Conservation (phyloP, 2,329 filamentous ascomycete species). For the Pyricularia pennisetigena region DNA sequence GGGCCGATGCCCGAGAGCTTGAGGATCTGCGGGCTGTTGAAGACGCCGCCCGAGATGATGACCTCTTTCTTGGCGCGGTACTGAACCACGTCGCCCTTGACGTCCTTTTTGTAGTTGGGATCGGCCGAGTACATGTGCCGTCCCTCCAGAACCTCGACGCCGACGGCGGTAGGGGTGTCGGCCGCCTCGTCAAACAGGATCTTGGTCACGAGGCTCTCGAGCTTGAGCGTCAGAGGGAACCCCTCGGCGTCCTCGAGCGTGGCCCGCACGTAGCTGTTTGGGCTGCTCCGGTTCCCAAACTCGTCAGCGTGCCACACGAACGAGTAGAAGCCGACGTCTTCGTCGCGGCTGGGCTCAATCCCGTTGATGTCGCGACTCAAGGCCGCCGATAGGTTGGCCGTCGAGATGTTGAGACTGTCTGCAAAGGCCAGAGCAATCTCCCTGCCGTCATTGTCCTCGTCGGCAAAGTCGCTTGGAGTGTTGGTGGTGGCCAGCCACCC, state of each 20-base stretch:
- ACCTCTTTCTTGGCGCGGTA: slow-evolving; percentile 29
- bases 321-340: slow-evolving; percentile 18
- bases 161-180: slow-evolving; percentile 14
- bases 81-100: slow-evolving; percentile 7
- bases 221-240: slow-evolving; percentile 30
- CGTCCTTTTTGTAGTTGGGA: slow-evolving; percentile 17
- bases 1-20: slow-evolving; percentile 35
- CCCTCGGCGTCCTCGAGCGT: slow-evolving; percentile 23
- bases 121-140: slow-evolving; percentile 26
- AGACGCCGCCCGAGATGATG: slow-evolving; percentile 35
- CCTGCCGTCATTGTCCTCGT: slow-evolving; percentile 18
- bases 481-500: slow-evolving; percentile 35
- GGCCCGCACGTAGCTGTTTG: slow-evolving; percentile 29
- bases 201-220: slow-evolving; percentile 24
- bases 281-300: slow-evolving; percentile 25
- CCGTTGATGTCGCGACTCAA: slow-evolving; percentile 19
- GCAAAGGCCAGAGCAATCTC: slow-evolving; percentile 20
- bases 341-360: slow-evolving; percentile 15
- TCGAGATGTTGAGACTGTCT: slow-evolving; percentile 19
- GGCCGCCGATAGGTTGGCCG: slow-evolving; percentile 16
- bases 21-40: slow-evolving; percentile 35
- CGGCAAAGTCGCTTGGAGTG: not conserved
- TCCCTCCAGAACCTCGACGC: slow-evolving; percentile 22
- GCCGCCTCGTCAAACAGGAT: slow-evolving; percentile 25
- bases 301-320: slow-evolving; percentile 17